Base-by-base conservation (phyloP, 768 basidiomycete genomes). In the Naganishia friedmannii region DNA sequence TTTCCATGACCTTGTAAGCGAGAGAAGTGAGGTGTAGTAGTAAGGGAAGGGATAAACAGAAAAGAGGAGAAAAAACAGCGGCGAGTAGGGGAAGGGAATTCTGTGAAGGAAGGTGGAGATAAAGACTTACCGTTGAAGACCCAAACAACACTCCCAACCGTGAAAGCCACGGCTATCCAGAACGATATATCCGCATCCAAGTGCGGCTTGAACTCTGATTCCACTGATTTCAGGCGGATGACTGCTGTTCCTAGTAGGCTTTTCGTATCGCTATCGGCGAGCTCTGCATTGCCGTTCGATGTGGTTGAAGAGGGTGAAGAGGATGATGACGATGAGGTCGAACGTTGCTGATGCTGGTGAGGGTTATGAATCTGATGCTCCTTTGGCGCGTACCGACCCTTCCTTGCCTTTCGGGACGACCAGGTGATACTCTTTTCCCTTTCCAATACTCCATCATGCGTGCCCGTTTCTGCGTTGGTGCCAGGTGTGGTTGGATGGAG, bases 101-200 rank as follows among this genome's bases (percentile, higher is more conserved):
- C 12, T 37, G 42, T 5, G 15, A 42, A 15, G 15, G 9, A 10
- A 42, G 42, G 42, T 10, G 15, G 15, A 8, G 42, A 10, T 8
- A 17, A 15, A 8, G 66, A 73, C 65, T 66, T n/a, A 79, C 78
- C 78, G 69, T 88, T 87, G 58, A 86, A 77, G 15, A 87, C 85
- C 86, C 87, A 85, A 8, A 85, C 82, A 12, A 83, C 77, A 57
- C 82, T 84, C 37, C 85, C 85, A 21, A 82, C 68, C 0, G 83
- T 83, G 72, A 85, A 85, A 0, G 72, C 53, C 21, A 79, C 66
- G 2, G 80, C 80, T 9, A 80, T 58, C 79, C 79, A 80, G 57
- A 78, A 80, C 2, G 69, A 72, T 26, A 79, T 66, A 72, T 80
- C 79, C 39, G 67, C 55, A 13, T 67, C 72, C 31, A 80, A 68